Percentiles rank a stretch among this genome's conserved stretches.
phyloP scores from a whole-genome alignment of 768 basidiomycete genomes.

The Tulasnella calospora region DNA sequence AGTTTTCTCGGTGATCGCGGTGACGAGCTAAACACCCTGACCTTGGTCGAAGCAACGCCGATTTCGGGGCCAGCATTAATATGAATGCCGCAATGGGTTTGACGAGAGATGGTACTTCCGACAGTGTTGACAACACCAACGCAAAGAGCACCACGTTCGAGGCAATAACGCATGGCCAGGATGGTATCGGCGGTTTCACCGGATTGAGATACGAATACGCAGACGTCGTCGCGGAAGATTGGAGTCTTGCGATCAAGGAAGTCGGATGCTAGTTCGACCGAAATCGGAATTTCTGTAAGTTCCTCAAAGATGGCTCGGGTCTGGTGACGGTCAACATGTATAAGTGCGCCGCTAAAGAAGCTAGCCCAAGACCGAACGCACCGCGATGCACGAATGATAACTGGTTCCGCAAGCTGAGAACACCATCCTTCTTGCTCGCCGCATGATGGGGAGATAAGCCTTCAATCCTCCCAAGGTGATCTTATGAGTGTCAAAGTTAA shows the following conservation, averaged over 20 bases:
- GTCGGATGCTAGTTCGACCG: slow-evolving; percentile 94
- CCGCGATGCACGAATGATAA: slow-evolving; percentile 92
- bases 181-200: slow-evolving; percentile 99
- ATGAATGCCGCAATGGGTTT: slow-evolving; percentile 98
- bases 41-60: slow-evolving; percentile 97
- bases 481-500: slow-evolving; percentile 90
- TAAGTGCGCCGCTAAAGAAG: background rate
- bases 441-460: slow-evolving; percentile 91
- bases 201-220: slow-evolving; percentile 93
- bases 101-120: slow-evolving; percentile 94
- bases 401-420: slow-evolving; percentile 98
- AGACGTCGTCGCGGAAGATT: slow-evolving; percentile 98
- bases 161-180: slow-evolving; percentile 89
- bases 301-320: slow-evolving; percentile 98
- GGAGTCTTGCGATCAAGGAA: slow-evolving; percentile 99
- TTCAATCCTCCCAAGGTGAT: slow-evolving; percentile 95
- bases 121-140: slow-evolving; percentile 99
- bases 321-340: slow-evolving; percentile 27
- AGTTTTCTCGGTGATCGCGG: slow-evolving; percentile 4
- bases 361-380: slow-evolving; percentile 28
- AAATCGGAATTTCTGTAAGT: slow-evolving; percentile 95
- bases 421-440: slow-evolving; percentile 88
- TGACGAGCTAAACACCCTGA: slow-evolving; percentile 37
- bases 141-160: slow-evolving; percentile 93
- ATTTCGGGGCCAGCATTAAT: slow-evolving; percentile 99